Evolutionary conservation across 805 yeast species (phyloP), one percentile per base, ranked within the genome.

Genomic region (Candida pseudoglaebosa): DNA sequence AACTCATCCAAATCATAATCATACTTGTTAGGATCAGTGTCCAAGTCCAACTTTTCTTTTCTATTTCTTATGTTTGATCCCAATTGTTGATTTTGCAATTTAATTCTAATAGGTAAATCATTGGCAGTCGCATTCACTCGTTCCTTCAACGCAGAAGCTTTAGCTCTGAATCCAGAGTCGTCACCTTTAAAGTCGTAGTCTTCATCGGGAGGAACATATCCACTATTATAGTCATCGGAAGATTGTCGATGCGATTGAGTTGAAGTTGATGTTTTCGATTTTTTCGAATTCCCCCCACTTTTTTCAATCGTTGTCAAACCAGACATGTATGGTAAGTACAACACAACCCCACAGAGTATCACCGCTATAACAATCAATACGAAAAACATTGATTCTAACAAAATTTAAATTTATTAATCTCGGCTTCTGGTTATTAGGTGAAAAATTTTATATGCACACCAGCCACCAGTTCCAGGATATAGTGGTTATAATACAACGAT

Each of bases 241-340:
- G 36, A 37, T 28, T 32, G 24, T 16, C 19, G 31, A 4, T 3
- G 28, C 8, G 32, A 22, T 4, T 15, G 13, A 17, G 29, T 8
- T 3, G 33, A 22, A 7, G 31, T 15, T 20, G 12, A 16, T 14
- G 34, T 12, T 31, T 17, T 29, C 40, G 37, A 26, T 36, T 15
- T 20, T 28, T n/a, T 36, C 39, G 38, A 47, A 36, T 50, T 52
- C 24, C 37, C 49, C 34, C 52, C 53, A 13, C 61, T 56, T 8
- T 67, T 46, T 36, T 67, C 63, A 46, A 68, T 61, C 3, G 62
- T 56, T 3, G 79, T 75, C 35, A 78, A 53, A 3, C 80, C 80
- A 4, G 77, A 68, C 10, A 71, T 44, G 36, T 70, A 57, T 4
- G 84, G 84, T 24, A 78, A 65, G 8, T 63, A 49, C 9, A 71